Base-by-base conservation (phyloP, 1,284 basidiomycete genomes). In the Moesziomyces parantarcticus region DNA sequence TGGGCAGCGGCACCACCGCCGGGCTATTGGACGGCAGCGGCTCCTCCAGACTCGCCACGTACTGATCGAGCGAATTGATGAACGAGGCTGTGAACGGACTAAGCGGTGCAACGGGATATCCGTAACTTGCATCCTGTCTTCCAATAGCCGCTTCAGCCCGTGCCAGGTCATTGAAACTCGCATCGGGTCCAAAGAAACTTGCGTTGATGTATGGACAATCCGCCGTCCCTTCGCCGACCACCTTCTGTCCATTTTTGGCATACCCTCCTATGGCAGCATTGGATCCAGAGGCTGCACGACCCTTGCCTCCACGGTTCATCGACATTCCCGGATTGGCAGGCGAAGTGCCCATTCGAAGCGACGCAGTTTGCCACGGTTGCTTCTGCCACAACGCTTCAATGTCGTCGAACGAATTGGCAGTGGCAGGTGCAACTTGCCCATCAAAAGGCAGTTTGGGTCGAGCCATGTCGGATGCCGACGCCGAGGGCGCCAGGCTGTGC, bases 381-480 rank as follows among this genome's bases (percentile, higher is more conserved):
- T 74, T 74, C 22, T 61, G 55, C 71, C 71, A 74, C 13, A 74
- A 39, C 32, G 71, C 71, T 43, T 74, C 71, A 8, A 74, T 69
- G 36, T 74, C 71, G 26, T 74, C 71, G 14, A 74, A 74, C 26
- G 64, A 68, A 36, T 72, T 72, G 50, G 69, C 69, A 21, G 46
- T 66, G 1, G 47, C 46, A 10, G 63, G 63, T 14, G 62, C 56
- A 9, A 67, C 49, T 21, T 57, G 55, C 1, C 64, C 59, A n/a
- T 67, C 59, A 13, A 73, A 72, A 0, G 63, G 63, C 44, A 72
- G 25, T 34, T 63, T 66, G 45, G 63, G 59, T 14, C 63, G 55
- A 7, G 39, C 46, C 0, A 72, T 50, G 34, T 66, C 63, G 5
- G 55, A 55, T 0, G 62, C 54, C 14, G 68, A 62, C 3, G 68